Conservation (phyloP, 352 stramenopile genomes). For the Albugo laibachii region DNA sequence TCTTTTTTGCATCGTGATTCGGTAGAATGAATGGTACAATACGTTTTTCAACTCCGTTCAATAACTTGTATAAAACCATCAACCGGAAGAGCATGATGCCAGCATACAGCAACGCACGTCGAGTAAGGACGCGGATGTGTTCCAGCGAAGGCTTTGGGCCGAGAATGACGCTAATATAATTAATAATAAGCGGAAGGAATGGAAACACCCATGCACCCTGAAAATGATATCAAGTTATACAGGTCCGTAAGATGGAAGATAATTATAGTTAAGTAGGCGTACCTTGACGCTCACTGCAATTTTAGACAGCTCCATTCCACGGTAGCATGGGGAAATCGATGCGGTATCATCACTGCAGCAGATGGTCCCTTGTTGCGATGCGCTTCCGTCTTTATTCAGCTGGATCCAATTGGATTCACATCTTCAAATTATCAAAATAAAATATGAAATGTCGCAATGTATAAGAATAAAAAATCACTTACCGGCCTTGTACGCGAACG, state of each 20-base stretch:
- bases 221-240: not conserved
- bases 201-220: slow-evolving; percentile 47
- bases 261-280: too few relatives aligned
- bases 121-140: slow-evolving; percentile 30
- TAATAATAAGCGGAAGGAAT: slow-evolving; percentile 32
- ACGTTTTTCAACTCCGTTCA: slow-evolving; percentile 28
- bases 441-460: not conserved
- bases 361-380: slow-evolving; percentile 21
- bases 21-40: slow-evolving; percentile 17
- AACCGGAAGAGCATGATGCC: slow-evolving; percentile 39
- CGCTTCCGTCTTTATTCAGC: slow-evolving; percentile 10
- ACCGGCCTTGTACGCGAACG: slow-evolving; percentile 47
- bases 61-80: slow-evolving; percentile 37
- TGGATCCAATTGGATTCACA: slow-evolving; percentile 52
- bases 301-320: slow-evolving; percentile 18
- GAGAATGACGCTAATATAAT: slow-evolving; percentile 49
- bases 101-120: slow-evolving; percentile 32
- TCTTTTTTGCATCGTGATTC: slow-evolving; percentile 3
- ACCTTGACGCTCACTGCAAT: too few relatives aligned
- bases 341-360: slow-evolving; percentile 17
- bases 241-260: too few relatives aligned
- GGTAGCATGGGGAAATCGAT: slow-evolving; percentile 27
- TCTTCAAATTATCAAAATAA: slow-evolving; percentile 12
- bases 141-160: slow-evolving; percentile 20
- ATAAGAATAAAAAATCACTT: slow-evolving; percentile 9